Evolutionary conservation across 306 rosid genomes (phyloP), one percentile per base, ranked within the genome.

Genomic region (Lathyrus oleraceus): DNA sequence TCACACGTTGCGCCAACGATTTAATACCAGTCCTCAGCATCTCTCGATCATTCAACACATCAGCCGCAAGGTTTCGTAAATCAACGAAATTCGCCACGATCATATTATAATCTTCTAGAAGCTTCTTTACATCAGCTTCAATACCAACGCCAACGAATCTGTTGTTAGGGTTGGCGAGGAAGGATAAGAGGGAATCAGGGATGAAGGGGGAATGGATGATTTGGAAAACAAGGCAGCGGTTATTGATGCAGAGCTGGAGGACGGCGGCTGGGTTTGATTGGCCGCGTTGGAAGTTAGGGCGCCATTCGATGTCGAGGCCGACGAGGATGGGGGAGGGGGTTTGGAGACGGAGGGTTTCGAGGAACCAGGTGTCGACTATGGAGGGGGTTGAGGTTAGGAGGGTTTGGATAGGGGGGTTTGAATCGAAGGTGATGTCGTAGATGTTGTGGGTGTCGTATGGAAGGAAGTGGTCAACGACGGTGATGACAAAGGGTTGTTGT

Each of bases 251-350:
- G 76, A 79, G 76, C 1, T 79, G 75, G 21, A 79, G 25, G 0
- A 39, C 25, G 17, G 82, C 79, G 1, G 68, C 39, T 0, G 11
- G 69, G 28, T 78, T 78, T 1, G 39, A 5, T 17, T 19, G 21
- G 23, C 61, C 52, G 48, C 58, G 73, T 5, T 48, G 63, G 49
- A n/a, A 45, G 23, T 65, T 78, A 1, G 82, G 78, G 4, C 74
- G 73, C 82, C 82, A 78, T 47, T 78, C 78, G 23, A 78, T 11
- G 65, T 78, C 78, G 49, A 78, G 70, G 67, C 83, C 79, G 30
- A 67, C 27, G 49, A 36, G 28, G 20, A 52, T 4, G 6, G 54
- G 52, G 63, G 1, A 6, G 11, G 51, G 67, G 10, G 7, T 8
- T n/a, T 43, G 61, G 59, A 54, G 30, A 12, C 8, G 15, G 15